Percentiles rank a stretch among this genome's conserved stretches.
phyloP scores from a whole-genome alignment of 331 rosid genomes.

The Saraca asoca region DNA sequence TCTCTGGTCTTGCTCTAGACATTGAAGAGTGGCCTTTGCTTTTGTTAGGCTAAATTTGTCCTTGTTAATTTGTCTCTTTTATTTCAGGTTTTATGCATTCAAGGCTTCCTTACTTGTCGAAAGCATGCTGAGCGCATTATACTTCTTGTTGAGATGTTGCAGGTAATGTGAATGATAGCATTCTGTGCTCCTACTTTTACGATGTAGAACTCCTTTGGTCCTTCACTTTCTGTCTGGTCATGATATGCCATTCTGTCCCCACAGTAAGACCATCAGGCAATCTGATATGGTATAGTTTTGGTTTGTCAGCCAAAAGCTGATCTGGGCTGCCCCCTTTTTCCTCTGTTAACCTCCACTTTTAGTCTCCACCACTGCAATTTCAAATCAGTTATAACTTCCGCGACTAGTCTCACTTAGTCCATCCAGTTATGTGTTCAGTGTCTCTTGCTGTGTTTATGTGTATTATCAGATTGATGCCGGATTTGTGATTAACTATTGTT shows the following conservation, averaged over 20 bases:
- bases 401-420: constrained; percentile 14
- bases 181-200: constrained; percentile 9
- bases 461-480: constrained; percentile 15
- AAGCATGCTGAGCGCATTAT: constrained; percentile 97
- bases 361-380: not conserved
- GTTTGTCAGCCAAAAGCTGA: constrained; percentile 20
- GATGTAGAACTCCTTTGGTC: not conserved
- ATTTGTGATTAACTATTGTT: constrained; percentile 23
- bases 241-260: constrained; percentile 14
- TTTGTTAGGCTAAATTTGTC: constrained; percentile 32
- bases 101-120: constrained; percentile 99
- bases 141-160: constrained; percentile 98
- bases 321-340: not conserved
- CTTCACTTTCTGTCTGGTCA: constrained; percentile 1
- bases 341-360: not conserved
- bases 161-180: constrained; percentile 54
- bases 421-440: not conserved
- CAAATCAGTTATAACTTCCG: not conserved
- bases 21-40: constrained; percentile 17
- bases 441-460: constrained; percentile 8
- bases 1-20: constrained; percentile 22
- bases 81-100: constrained; percentile 94
- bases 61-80: constrained; percentile 22
- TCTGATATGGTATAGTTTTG: constrained; percentile 17
- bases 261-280: not conserved